phyloP scores from a whole-genome alignment of 495 filamentous ascomycete genomes.

The Hyaloscypha variabilis region DNA sequence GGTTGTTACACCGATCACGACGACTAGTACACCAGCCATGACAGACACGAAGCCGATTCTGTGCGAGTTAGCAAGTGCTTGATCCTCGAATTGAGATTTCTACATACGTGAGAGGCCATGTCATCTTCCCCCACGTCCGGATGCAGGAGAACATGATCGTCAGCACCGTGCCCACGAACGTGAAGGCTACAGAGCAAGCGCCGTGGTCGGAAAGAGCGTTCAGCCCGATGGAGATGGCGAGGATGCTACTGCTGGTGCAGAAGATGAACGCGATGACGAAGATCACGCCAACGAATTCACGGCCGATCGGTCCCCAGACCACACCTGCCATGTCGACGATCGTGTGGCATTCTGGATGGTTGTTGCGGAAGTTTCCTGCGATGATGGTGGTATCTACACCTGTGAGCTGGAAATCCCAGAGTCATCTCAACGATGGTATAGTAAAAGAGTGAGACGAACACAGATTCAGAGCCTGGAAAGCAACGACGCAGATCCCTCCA shows the following conservation, averaged over 20 bases:
- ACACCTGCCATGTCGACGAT: slow-evolving; percentile 38
- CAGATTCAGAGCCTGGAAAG: slow-evolving; percentile 40
- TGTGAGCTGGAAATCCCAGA: neutral
- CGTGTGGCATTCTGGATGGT: slow-evolving; percentile 41
- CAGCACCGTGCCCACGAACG: slow-evolving; percentile 13
- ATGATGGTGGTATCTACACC: slow-evolving; percentile 28
- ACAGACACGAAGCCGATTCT: neutral
- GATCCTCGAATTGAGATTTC: slow-evolving; percentile 45
- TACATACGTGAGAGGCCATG: slow-evolving; percentile 32
- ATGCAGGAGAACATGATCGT: slow-evolving; percentile 5
- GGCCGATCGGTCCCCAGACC: slow-evolving; percentile 32
- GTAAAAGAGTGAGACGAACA: slow-evolving; percentile 12
- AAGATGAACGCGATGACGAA: slow-evolving; percentile 47
- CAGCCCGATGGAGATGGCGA: slow-evolving; percentile 49
- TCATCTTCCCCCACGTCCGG: slow-evolving; percentile 6
- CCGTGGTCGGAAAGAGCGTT: slow-evolving; percentile 51
- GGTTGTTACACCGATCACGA: slow-evolving; percentile 46
- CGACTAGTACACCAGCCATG: slow-evolving; percentile 38
- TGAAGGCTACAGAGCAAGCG: slow-evolving; percentile 46
- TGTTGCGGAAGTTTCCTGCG: slow-evolving; percentile 37
- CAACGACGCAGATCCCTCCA: slow-evolving; percentile 42
- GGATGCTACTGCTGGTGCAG: slow-evolving; percentile 45
- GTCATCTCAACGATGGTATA: neutral
- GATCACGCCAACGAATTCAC: slow-evolving; percentile 40
- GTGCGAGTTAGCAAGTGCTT: slow-evolving; percentile 36